Evolutionary conservation across 352 stramenopile species (phyloP).

Genomic region (Phytophthora capsici): DNA sequence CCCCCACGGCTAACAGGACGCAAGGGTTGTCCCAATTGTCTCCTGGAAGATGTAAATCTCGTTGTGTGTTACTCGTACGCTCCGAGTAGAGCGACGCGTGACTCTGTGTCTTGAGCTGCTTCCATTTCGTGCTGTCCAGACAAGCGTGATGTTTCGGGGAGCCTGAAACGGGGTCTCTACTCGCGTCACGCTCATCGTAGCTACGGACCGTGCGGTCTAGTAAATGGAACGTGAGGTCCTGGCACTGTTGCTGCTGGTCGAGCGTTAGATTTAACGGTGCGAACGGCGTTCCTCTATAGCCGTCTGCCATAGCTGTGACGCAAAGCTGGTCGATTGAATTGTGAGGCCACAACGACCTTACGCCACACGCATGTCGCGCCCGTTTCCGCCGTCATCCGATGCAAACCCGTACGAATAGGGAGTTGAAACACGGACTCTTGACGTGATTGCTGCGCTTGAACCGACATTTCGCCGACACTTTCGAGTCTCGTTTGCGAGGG

Average conservation of each 20-base stretch:
- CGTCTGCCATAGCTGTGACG: too few species aligned
- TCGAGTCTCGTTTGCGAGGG: neutral
- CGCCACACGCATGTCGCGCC: neutral
- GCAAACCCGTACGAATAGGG: neutral
- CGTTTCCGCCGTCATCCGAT: conserved; percentile 7
- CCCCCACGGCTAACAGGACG: conserved; percentile 15
- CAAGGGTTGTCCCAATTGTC: conserved; percentile 16
- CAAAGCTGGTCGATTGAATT: conserved; percentile 11
- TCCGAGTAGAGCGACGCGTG: conserved; percentile 25
- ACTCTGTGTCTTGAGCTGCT: conserved; percentile 18
- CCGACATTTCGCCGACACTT: neutral
- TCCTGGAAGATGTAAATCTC: conserved; percentile 2
- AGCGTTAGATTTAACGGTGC: conserved; percentile 12
- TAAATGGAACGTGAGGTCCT: conserved; percentile 22
- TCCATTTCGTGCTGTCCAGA: conserved; percentile 15
- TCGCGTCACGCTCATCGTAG: conserved; percentile 15
- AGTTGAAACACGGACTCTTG: neutral
- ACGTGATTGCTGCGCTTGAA: conserved; percentile 1
- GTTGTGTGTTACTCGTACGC: neutral
- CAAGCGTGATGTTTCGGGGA: conserved; percentile 5
- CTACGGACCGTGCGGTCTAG: conserved; percentile 24
- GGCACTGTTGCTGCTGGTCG: conserved; percentile 12
- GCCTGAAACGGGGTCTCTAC: neutral
- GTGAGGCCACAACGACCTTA: neutral
- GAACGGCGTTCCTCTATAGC: conserved; percentile 6